These are phyloP conservation scores for Neoboletus brunneissimus DNA, from an alignment of 768 basidiomycete genomes.

Conservation along the genomic window DNA sequence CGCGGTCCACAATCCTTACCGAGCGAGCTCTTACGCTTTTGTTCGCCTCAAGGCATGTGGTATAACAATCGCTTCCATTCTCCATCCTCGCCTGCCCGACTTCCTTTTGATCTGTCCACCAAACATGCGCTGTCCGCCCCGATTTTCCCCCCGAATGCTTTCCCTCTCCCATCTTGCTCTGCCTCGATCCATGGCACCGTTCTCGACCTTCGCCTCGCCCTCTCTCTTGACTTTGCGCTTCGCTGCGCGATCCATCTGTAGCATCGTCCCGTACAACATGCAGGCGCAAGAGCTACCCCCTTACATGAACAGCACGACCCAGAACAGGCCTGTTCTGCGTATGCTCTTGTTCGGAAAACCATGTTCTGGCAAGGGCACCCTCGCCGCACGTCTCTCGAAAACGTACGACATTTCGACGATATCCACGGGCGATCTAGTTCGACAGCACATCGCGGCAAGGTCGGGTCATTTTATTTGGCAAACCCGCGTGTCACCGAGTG, in stretches of 20 bases:
- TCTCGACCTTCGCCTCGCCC: neutral
- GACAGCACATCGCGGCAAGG: conserved; percentile 74
- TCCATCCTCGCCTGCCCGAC: neutral
- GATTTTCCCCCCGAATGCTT: neutral
- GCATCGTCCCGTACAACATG: conserved; percentile 20
- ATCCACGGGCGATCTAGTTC: conserved; percentile 81
- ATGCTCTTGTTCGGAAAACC: conserved; percentile 57
- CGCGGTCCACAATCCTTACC: neutral
- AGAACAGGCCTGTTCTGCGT: conserved; percentile 33
- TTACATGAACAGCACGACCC: conserved; percentile 39
- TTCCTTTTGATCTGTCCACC: neutral
- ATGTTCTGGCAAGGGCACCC: conserved; percentile 81
- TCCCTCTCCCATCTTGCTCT: neutral
- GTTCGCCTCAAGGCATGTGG: conserved; percentile 26
- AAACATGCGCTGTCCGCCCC: neutral
- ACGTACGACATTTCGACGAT: conserved; percentile 73
- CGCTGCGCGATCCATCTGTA: conserved; percentile 16
- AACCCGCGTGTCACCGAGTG: neutral
- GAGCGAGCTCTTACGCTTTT: conserved; percentile 4
- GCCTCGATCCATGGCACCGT: conserved; percentile 1
- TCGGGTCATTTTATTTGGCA: conserved; percentile 24
- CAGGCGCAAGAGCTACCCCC: conserved; percentile 48
- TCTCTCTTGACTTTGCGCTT: conserved; percentile 1
- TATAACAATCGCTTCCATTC: conserved; percentile 8
- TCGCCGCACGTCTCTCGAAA: conserved; percentile 64